Base-by-base conservation (phyloP, 2,329 filamentous ascomycete genomes). In the Pestalotiopsis sp. region DNA sequence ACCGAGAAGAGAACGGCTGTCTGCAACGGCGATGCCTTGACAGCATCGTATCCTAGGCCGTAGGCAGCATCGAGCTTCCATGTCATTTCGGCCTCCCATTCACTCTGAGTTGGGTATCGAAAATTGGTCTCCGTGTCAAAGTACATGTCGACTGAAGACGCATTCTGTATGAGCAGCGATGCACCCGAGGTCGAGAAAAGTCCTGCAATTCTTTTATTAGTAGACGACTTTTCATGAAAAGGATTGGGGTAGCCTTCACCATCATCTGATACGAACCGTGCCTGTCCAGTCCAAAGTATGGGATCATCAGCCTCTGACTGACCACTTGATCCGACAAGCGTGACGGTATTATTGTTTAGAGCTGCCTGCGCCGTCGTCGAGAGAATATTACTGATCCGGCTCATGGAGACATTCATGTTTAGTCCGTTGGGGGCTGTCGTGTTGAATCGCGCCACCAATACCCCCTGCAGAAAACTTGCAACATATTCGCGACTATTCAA, bases 381-480 rank as follows among this genome's bases (percentile, higher is more conserved):
- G 20, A 71, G 41, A 14, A 73, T 69, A 13, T 72, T 69, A 25
- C 69, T 52, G 2, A 66, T 62, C 36, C 73, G 68, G 5, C 67
- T 69, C 63, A 80, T 58, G 2, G 75, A 71, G 1, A 78, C 14
- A 0, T 76, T 63, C 7, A 78, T 72, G 2, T 72, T 72, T 0
- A 76, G 69, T 23, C 67, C 66, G 13, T 74, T 69, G 3, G 71
- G 7, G 57, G 68, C n/a, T 70, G 69, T 39, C 58, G 72, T 69
- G 4, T 39, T 70, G 12, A 75, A 69, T 1, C 74, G 67, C 14
- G 83, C 72, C 1, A 78, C 81, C 14, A 86, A 71, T 3, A 82
- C 77, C 36, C 79, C 76, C 27, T 83, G 80, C 1, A 83, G 79
- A 67, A 81, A 79, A 69, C 81, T 84, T 27, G 82, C 81, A 52